Conservation (phyloP, 2,329 filamentous ascomycete genomes). For the Monilinia vaccinii-corymbosi region DNA sequence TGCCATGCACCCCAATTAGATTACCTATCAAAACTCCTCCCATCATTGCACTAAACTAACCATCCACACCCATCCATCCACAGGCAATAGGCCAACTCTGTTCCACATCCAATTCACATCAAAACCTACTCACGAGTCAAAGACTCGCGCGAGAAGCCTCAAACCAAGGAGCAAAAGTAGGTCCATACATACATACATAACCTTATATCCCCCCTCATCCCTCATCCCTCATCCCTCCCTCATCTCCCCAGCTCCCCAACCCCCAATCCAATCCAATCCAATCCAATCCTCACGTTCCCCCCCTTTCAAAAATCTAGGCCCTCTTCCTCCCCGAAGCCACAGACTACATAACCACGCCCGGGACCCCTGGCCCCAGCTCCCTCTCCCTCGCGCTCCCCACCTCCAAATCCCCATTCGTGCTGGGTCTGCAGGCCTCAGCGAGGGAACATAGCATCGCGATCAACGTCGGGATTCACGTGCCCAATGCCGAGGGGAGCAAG, state of each 20-base stretch:
- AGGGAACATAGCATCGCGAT: slow-evolving; percentile 56
- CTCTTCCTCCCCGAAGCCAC: slow-evolving; percentile 84
- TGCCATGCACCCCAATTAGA: too few relatives aligned
- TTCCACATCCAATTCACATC: slow-evolving; percentile 64
- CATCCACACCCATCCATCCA: too few relatives aligned
- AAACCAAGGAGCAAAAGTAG: slow-evolving; percentile 66
- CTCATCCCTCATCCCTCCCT: too few relatives aligned
- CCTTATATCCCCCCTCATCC: too few relatives aligned
- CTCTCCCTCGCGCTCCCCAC: slow-evolving; percentile 62
- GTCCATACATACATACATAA: too few relatives aligned
- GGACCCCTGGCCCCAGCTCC: slow-evolving; percentile 54
- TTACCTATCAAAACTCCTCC: too few relatives aligned
- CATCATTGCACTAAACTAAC: too few relatives aligned
- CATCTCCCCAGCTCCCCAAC: too few relatives aligned
- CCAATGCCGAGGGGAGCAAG: slow-evolving; percentile 35
- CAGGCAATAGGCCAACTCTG: slow-evolving; percentile 87
- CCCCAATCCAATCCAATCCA: neutral
- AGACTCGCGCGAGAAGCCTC: slow-evolving; percentile 64
- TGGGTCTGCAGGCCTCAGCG: slow-evolving; percentile 63
- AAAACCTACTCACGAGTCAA: slow-evolving; percentile 74
- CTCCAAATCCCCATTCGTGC: slow-evolving; percentile 61
- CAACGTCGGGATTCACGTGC: slow-evolving; percentile 82
- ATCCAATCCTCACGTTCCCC: neutral
- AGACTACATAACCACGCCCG: slow-evolving; percentile 51
- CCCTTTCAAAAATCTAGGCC: slow-evolving; percentile 38